phyloP scores from a whole-genome alignment of 106 monocot genomes.

The Dioscorea zingiberensis region DNA sequence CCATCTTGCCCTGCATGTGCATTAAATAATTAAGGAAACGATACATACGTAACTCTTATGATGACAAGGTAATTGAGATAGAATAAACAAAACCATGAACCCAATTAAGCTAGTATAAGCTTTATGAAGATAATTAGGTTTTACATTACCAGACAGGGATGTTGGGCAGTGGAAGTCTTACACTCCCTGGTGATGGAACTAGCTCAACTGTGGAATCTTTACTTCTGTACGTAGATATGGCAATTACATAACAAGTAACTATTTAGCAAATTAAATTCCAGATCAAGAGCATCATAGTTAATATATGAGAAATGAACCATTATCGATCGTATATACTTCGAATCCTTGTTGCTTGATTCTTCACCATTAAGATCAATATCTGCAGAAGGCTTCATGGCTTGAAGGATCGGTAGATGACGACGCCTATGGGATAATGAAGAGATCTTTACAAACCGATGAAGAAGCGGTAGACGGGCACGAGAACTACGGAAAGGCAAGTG shows the following conservation, averaged over 20 bases:
- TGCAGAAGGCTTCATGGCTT: background rate
- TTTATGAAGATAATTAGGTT: background rate
- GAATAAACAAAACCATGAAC: too few relatives aligned
- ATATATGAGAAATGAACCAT: background rate
- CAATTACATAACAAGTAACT: background rate
- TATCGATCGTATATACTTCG: background rate
- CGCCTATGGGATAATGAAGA: background rate
- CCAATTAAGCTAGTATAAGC: background rate
- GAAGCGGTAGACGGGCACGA: background rate
- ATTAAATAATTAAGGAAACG: background rate
- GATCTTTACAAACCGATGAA: background rate
- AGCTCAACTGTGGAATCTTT: background rate
- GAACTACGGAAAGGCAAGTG: background rate
- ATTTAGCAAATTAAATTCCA: background rate
- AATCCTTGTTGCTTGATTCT: background rate
- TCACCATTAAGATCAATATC: too few relatives aligned
- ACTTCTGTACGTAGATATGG: background rate
- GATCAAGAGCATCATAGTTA: too few relatives aligned
- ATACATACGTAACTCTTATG: background rate
- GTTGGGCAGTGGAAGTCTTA: background rate
- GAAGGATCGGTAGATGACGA: background rate
- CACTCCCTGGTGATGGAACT: background rate
- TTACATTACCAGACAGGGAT: constrained; percentile 7
- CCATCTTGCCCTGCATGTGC: constrained; percentile 13
- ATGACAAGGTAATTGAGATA: too few relatives aligned